These are phyloP conservation scores for Vicia faba DNA, from an alignment of 306 rosid species.

Conservation along the genomic window DNA sequence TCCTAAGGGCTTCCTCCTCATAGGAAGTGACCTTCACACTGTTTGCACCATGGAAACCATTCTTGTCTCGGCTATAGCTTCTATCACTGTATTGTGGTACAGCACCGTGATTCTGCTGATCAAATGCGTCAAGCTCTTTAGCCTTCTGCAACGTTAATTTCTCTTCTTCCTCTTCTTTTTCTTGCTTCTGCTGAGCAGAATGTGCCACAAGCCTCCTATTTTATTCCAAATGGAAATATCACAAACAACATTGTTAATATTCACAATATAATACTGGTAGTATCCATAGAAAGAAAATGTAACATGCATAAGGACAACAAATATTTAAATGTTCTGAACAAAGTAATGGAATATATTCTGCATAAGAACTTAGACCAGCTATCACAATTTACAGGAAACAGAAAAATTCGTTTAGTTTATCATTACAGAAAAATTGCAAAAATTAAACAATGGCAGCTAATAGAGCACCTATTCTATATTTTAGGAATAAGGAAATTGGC, in stretches of 20 bases:
- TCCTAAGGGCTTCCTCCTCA: conserved; percentile 97
- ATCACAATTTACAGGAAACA: conserved; percentile 9
- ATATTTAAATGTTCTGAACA: conserved; percentile 12
- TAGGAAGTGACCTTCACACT: conserved; percentile 98
- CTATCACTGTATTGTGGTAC: conserved; percentile 82
- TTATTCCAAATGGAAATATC: conserved; percentile 19
- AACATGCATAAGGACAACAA: conserved; percentile 2
- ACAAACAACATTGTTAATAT: conserved; percentile 6
- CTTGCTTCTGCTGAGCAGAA: conserved; percentile 82
- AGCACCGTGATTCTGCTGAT: conserved; percentile 98
- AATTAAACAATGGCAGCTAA: neutral
- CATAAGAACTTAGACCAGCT: conserved; percentile 27
- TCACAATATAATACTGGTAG: conserved; percentile 12
- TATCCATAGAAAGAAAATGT: neutral
- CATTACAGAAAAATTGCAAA: neutral
- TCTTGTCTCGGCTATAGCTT: conserved; percentile 70
- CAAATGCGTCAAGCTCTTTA: conserved; percentile 93
- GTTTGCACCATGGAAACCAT: conserved; percentile 94
- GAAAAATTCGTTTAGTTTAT: neutral
- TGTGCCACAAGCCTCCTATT: conserved; percentile 86
- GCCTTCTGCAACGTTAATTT: conserved; percentile 72
- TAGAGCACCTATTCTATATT: neutral
- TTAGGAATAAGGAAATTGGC: neutral
- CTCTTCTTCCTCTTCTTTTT: conserved; percentile 85
- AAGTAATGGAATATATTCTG: conserved; percentile 13